These are phyloP conservation scores for Fistulinella cinereoalba DNA, from an alignment of 1,284 basidiomycete genomes.

Conservation along the genomic window DNA sequence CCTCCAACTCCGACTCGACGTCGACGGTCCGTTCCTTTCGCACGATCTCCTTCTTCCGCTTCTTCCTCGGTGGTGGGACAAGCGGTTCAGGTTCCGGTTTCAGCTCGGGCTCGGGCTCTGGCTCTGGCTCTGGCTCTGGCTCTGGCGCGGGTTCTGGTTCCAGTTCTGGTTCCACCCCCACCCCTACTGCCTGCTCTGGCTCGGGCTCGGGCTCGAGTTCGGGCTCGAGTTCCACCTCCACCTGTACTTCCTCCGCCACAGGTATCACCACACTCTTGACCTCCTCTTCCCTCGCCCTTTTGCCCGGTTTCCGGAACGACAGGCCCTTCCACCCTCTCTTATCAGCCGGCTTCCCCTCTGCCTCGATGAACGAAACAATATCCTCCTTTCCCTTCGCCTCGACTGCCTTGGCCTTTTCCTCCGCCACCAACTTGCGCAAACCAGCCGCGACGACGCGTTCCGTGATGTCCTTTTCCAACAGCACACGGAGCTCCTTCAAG, in stretches of 20 bases:
- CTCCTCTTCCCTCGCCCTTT: conserved; percentile 37
- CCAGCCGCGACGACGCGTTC: conserved; percentile 61
- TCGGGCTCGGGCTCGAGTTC: conserved; percentile 38
- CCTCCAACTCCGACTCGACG: conserved; percentile 48
- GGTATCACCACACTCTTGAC: conserved; percentile 23
- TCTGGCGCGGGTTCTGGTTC: conserved; percentile 31
- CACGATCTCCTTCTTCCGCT: conserved; percentile 38
- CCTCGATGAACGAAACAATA: conserved; percentile 4
- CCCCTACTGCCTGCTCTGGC: conserved; percentile 4
- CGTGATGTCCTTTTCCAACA: conserved; percentile 69
- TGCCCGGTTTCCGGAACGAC: conserved; percentile 65
- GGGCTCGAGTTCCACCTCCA: no score
- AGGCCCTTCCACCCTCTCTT: conserved; percentile 56
- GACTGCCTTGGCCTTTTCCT: conserved; percentile 48
- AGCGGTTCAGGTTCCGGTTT: conserved; percentile 33
- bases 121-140: conserved; percentile 35
- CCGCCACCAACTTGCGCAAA: conserved; percentile 52
- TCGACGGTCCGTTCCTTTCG: conserved; percentile 36
- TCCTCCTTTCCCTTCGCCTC: conserved; percentile 35
- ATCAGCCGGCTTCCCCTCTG: conserved; percentile 34
- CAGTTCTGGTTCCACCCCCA: not conserved
- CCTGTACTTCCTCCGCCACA: conserved; percentile 36
- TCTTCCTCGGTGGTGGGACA: conserved; percentile 45
- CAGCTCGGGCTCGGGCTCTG: conserved; percentile 33
- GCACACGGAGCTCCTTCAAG: conserved; percentile 54